A percentile compares a stretch with the other conserved stretches of the same genome.
phyloP scores from a whole-genome alignment of 2,329 filamentous ascomycete species.

The Ophiocordyceps camponoti-leonardi region DNA sequence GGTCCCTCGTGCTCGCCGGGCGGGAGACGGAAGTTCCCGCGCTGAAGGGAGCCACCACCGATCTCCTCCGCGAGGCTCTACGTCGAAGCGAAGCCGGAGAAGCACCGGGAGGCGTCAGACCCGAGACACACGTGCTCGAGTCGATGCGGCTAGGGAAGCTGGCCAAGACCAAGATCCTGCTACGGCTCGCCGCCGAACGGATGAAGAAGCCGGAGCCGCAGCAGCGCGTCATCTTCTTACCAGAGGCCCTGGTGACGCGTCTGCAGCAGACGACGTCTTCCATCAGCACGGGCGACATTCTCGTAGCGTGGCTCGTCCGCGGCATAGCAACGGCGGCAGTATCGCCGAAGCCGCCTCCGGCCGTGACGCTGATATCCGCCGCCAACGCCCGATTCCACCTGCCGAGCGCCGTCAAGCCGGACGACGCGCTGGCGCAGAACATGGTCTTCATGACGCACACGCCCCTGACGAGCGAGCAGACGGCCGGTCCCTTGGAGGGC shows the following conservation, averaged over 20 bases:
- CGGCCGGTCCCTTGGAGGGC: not conserved
- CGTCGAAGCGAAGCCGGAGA: not conserved
- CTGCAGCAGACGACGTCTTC: not conserved
- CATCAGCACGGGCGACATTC: not conserved
- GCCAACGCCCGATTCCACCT: not conserved
- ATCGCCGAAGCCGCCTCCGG: not conserved
- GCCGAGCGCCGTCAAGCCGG: not conserved
- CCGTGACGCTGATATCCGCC: not conserved
- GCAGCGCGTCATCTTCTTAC: not conserved
- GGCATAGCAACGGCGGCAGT: not conserved
- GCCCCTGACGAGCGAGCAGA: not conserved
- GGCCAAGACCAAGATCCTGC: not conserved
- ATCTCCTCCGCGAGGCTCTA: not conserved
- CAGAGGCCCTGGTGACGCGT: not conserved
- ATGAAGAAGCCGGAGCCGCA: not conserved
- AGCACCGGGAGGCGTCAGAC: not conserved
- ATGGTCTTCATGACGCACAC: not conserved
- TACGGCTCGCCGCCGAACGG: not conserved
- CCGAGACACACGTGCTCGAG: not conserved
- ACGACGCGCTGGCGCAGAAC: not conserved
- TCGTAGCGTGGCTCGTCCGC: not conserved
- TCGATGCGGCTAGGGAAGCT: not conserved
- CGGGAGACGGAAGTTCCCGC: not conserved
- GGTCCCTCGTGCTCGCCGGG: not conserved
- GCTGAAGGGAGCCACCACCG: not conserved